phyloP scores from a whole-genome alignment of 306 rosid species.

The Rubus idaeus region DNA sequence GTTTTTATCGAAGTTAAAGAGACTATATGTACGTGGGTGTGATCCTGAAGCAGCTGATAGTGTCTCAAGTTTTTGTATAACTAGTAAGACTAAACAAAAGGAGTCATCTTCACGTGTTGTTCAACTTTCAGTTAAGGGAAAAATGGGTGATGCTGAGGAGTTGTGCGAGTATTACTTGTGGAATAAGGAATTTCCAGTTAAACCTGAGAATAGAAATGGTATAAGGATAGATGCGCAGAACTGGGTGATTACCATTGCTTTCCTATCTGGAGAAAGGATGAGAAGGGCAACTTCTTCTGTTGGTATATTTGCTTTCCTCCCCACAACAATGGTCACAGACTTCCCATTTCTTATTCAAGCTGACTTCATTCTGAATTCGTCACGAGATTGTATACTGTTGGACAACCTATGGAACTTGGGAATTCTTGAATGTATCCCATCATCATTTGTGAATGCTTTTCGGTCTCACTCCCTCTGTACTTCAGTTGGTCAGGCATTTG shows the following conservation, averaged over 20 bases:
- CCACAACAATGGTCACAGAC: conserved; percentile 24
- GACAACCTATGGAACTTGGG: conserved; percentile 26
- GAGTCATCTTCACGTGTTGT: conserved; percentile 1
- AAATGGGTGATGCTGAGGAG: conserved; percentile 4
- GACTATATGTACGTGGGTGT: conserved; percentile 3
- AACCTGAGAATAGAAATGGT: conserved; percentile 9
- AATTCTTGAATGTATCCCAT: conserved; percentile 28
- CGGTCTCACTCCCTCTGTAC: neutral
- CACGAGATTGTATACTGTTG: conserved; percentile 23
- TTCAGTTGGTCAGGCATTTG: conserved; percentile 1
- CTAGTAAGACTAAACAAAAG: conserved; percentile 12
- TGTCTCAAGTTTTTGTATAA: conserved; percentile 2
- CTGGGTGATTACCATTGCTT: conserved; percentile 29
- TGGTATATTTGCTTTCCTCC: conserved; percentile 24
- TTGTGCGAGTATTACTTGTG: conserved; percentile 29
- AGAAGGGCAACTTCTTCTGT: conserved; percentile 1
- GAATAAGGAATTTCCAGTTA: conserved; percentile 29
- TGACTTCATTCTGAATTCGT: conserved; percentile 29
- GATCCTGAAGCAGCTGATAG: neutral
- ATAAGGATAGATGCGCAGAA: conserved; percentile 16
- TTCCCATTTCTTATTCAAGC: conserved; percentile 29
- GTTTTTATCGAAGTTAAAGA: conserved; percentile 21
- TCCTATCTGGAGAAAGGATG: conserved; percentile 21
- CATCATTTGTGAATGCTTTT: conserved; percentile 22
- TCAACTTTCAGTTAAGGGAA: conserved; percentile 22